Percentiles rank a stretch among this genome's conserved stretches.
Conservation (phyloP, 176 grass and related monocot genomes). For the Aegilops tauschii region DNA sequence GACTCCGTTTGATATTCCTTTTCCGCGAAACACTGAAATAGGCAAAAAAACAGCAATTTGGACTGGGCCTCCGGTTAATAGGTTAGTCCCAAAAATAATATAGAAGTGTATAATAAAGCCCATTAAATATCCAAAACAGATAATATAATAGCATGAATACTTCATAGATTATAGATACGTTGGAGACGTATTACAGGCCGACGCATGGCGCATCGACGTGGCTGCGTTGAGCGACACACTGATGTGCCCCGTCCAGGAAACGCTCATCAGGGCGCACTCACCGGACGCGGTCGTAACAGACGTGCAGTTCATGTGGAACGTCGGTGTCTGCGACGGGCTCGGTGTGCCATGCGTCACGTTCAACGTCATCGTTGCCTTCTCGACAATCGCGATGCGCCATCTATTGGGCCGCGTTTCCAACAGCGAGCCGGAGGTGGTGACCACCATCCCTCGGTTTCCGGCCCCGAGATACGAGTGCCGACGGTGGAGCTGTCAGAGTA, state of each 20-base stretch:
- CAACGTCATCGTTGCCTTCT: background rate
- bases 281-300: background rate
- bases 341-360: background rate
- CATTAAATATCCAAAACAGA: too few relatives aligned
- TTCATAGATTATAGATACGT: too few relatives aligned
- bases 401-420: background rate
- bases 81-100: too few relatives aligned
- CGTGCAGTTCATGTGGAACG: background rate
- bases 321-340: background rate
- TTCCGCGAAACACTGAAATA: too few relatives aligned
- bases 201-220: background rate
- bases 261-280: background rate
- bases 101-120: too few relatives aligned
- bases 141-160: too few relatives aligned
- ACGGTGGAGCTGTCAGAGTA: background rate
- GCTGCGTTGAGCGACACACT: background rate
- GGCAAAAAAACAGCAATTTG: too few relatives aligned
- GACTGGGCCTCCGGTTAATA: too few relatives aligned
- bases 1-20: too few relatives aligned
- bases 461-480: background rate
- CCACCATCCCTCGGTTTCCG: background rate
- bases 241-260: background rate
- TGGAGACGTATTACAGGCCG: too few relatives aligned
- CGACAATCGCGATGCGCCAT: background rate
- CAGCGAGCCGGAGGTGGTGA: background rate